Base-by-base conservation (phyloP, 2,329 filamentous ascomycete species). In the Raffaelea deltoideospora region DNA sequence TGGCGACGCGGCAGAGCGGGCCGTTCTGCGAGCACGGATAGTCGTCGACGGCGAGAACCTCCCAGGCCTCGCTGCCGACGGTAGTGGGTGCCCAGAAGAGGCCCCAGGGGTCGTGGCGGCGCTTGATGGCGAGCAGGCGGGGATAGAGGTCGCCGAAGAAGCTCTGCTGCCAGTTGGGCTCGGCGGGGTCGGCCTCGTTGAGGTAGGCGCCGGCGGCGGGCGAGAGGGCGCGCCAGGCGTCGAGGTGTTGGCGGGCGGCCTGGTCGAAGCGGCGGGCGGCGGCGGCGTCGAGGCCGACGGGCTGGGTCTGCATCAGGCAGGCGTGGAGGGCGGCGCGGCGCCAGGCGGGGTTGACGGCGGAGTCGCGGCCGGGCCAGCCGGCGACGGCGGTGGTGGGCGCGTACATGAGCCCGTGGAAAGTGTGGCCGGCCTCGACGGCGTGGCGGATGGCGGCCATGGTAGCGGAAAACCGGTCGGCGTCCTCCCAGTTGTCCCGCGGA, bases 121-220 rank as follows among this genome's bases (percentile, higher is more conserved):
- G 45, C 53, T 66, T 67, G 13, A 66, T 48, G 2, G 13, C 32
- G 21, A 53, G 20, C 42, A 60, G 35, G 7, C 36, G 39, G 2
- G 38, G 35, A 33, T 57, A 57, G 32, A 52, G 52, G 5, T 31
- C 41, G 7, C 55, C 58, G 40, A 52, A 59, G 42, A 59, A 60
- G 10, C 38, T 48, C 21, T 48, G 34, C 41, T 57, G 48, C 44
- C 50, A 60, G 14, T 53, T 33, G 1, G 50, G 50, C 42, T 60
- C 50, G 17, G 41, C 45, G n/a, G 56, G 55, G 44, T 63, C 56
- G 2, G 53, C 58, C 47, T 65, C 60, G 38, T 61, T 62, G 47
- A 57, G 45, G 38, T 59, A 59, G 3, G 51, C 41, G 0, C 56
- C 55, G 4, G 48, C 44, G 0, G 45, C 50, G 5, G 53, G 52